Evolutionary conservation across 805 yeast genomes (phyloP).

Genomic region (Lachancea fermentati): DNA sequence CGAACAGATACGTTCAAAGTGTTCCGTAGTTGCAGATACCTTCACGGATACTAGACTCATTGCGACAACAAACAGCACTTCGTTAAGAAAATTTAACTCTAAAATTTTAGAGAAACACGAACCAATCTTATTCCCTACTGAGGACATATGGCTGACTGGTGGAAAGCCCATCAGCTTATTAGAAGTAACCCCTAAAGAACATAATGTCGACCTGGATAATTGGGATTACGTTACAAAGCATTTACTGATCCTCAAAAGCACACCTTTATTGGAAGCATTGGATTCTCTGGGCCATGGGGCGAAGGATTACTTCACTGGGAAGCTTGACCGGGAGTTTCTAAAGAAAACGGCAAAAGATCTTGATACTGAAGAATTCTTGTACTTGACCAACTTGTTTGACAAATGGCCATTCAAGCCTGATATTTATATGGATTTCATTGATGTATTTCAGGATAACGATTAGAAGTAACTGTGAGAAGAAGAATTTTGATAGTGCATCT

Average conservation of each 20-base stretch:
- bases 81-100: constrained; percentile 17
- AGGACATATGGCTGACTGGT: constrained; percentile 31
- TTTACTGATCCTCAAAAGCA: constrained; percentile 44
- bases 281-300: constrained; percentile 80
- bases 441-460: constrained; percentile 22
- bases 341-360: constrained; percentile 44
- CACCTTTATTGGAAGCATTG: constrained; percentile 43
- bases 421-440: constrained; percentile 38
- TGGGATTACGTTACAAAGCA: constrained; percentile 65
- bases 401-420: constrained; percentile 87
- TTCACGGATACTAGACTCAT: constrained; percentile 53
- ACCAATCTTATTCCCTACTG: constrained; percentile 31
- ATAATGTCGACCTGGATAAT: constrained; percentile 44
- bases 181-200: constrained; percentile 48
- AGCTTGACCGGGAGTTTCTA: constrained; percentile 35
- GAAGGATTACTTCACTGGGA: constrained; percentile 38
- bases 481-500: too few relatives aligned
- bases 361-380: constrained; percentile 47
- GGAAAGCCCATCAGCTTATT: constrained; percentile 45
- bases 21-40: constrained; percentile 59
- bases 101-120: constrained; percentile 16
- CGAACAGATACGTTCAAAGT: constrained; percentile 49
- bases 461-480: too few relatives aligned
- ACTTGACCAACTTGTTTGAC: constrained; percentile 47
- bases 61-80: constrained; percentile 38